Percentiles rank a stretch among this genome's conserved stretches.
These are phyloP conservation scores for Isatis lusitanica DNA, from an alignment of 441 rosid species.

Conservation along the genomic window DNA sequence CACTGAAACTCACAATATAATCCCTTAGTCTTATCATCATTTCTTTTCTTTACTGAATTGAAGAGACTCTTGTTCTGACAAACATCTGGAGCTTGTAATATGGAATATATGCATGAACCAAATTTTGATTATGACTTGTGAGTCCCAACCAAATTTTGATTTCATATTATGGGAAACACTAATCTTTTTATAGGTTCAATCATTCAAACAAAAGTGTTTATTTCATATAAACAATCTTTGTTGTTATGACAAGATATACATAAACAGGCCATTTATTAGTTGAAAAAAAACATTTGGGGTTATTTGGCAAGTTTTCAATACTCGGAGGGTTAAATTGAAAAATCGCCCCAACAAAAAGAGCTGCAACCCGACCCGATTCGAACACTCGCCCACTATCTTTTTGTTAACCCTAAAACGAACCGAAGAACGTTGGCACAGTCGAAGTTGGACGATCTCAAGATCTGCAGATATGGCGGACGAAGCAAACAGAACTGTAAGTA, in stretches of 20 bases:
- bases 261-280: neutral
- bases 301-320: neutral
- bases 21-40: neutral
- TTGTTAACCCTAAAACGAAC: slow-evolving; percentile 7
- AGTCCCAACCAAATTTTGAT: neutral
- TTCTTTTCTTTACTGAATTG: neutral
- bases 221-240: neutral
- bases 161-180: no score
- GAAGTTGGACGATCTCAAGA: slow-evolving; percentile 11
- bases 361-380: neutral
- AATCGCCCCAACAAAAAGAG: neutral
- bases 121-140: neutral
- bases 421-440: neutral
- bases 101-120: neutral
- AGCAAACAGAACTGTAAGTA: slow-evolving; percentile 32
- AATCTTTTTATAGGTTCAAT: neutral
- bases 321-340: neutral
- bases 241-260: no score
- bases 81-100: neutral
- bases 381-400: neutral
- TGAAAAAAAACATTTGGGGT: neutral
- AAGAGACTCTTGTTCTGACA: neutral
- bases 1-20: slow-evolving; percentile 20
- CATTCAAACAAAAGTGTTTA: neutral
- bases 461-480: slow-evolving; percentile 40